These are phyloP conservation scores for Pseudonitzschia delicatissima DNA, from an alignment of 108 stramenopile species.

Conservation along the genomic window DNA sequence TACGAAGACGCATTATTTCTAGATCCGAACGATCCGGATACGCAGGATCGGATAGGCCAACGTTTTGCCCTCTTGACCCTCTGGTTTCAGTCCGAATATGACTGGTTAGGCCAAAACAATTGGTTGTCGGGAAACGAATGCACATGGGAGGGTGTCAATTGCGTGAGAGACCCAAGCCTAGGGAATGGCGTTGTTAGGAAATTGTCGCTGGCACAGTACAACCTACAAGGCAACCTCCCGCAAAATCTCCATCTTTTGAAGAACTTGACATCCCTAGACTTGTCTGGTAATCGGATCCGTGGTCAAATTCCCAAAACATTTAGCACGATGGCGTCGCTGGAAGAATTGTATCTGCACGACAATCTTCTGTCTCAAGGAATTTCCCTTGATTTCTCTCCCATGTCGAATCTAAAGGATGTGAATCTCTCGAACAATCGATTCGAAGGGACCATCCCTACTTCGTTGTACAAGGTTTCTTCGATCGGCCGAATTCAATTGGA, in stretches of 20 bases:
- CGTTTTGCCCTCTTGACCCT: conserved; percentile 61
- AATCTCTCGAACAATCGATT: conserved; percentile 28
- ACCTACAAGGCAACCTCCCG: conserved; percentile 26
- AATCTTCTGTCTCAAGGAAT: conserved; percentile 30
- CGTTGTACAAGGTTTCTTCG: conserved; percentile 10
- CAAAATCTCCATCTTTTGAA: conserved; percentile 9
- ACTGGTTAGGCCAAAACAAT: conserved; percentile 33
- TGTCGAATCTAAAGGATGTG: conserved; percentile 19
- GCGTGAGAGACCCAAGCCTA: background rate
- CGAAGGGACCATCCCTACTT: conserved; percentile 28
- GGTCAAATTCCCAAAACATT: conserved; percentile 28
- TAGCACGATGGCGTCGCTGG: background rate
- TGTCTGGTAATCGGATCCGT: conserved; percentile 28
- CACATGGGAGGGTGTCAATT: conserved; percentile 52
- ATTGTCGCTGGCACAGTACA: background rate
- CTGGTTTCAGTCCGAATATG: conserved; percentile 47
- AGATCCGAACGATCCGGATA: conserved; percentile 20
- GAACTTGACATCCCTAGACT: conserved; percentile 18
- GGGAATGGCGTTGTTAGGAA: background rate
- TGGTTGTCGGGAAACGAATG: conserved; percentile 76
- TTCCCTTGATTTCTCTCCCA: conserved; percentile 16
- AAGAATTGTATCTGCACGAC: conserved; percentile 42
- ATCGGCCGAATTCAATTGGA: conserved; percentile 3
- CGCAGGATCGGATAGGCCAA: conserved; percentile 41
- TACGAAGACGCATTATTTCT: conserved; percentile 31